Evolutionary conservation across 805 yeast species (phyloP).

Genomic region (Saccharomycopsis javanensis): DNA sequence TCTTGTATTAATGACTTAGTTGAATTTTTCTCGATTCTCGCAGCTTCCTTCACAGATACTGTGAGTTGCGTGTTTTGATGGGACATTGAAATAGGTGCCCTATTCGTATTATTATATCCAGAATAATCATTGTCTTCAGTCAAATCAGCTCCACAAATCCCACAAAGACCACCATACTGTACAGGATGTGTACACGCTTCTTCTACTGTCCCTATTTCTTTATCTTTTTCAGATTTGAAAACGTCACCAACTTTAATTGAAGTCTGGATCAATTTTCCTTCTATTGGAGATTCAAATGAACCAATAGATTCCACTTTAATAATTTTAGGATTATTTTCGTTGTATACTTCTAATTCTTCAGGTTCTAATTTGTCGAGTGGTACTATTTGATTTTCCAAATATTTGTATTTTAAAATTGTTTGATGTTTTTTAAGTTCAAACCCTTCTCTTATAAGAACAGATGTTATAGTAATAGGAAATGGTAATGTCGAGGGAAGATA

Average conservation of each 20-base stretch:
- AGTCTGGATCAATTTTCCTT: slow-evolving; percentile 52
- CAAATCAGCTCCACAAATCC: slow-evolving; percentile 77
- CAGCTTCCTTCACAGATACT: slow-evolving; percentile 80
- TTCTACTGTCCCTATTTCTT: slow-evolving; percentile 38
- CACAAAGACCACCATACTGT: slow-evolving; percentile 92
- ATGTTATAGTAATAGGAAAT: slow-evolving; percentile 57
- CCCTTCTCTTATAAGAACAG: slow-evolving; percentile 37
- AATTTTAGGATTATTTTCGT: slow-evolving; percentile 29
- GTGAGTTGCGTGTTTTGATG: slow-evolving; percentile 80
- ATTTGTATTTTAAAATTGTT: slow-evolving; percentile 50
- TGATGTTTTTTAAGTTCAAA: slow-evolving; percentile 40
- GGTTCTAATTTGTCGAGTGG: slow-evolving; percentile 20
- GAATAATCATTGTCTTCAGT: slow-evolving; percentile 62
- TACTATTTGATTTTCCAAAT: slow-evolving; percentile 40
- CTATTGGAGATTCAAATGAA: slow-evolving; percentile 73
- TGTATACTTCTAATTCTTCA: slow-evolving; percentile 29
- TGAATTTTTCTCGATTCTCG: slow-evolving; percentile 61
- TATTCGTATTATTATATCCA: slow-evolving; percentile 34
- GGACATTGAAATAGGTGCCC: slow-evolving; percentile 83
- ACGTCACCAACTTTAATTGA: slow-evolving; percentile 49
- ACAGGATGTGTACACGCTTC: slow-evolving; percentile 91
- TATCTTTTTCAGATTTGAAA: slow-evolving; percentile 35
- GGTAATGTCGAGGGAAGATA: slow-evolving; percentile 53
- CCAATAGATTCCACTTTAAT: slow-evolving; percentile 59
- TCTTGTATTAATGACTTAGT: slow-evolving; percentile 51